phyloP scores from a whole-genome alignment of 371 early-diverging fungal species.

The Mucor saturninus region DNA sequence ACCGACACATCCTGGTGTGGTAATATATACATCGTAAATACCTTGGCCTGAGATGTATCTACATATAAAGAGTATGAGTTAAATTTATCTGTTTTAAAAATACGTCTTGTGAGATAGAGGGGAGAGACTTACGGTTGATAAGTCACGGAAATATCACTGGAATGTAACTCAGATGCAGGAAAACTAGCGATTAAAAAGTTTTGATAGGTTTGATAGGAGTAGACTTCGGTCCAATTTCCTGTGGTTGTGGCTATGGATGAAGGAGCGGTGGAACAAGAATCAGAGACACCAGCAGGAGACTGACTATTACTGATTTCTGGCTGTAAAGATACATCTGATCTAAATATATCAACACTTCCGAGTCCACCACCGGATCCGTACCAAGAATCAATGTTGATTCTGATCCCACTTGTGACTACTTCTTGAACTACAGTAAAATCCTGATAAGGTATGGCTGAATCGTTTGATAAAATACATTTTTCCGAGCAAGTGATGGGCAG shows the following conservation, averaged over 20 bases:
- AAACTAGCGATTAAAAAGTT: constrained; percentile 42
- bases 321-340: constrained; percentile 59
- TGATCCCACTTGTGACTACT: constrained; percentile 48
- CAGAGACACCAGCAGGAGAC: neutral
- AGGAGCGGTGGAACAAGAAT: neutral
- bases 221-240: constrained; percentile 42
- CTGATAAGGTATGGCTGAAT: constrained; percentile 54
- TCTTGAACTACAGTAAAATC: constrained; percentile 63
- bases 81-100: neutral
- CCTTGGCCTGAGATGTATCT: constrained; percentile 63
- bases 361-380: constrained; percentile 80
- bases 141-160: constrained; percentile 48
- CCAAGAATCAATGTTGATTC: constrained; percentile 72
- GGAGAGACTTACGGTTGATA: constrained; percentile 43
- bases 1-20: constrained; percentile 72
- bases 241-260: constrained; percentile 29
- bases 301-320: constrained; percentile 25
- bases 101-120: constrained; percentile 20
- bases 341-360: constrained; percentile 67
- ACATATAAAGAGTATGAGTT: neutral
- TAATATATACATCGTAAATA: constrained; percentile 64
- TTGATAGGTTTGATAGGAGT: constrained; percentile 46
- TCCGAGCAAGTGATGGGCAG: constrained; percentile 57
- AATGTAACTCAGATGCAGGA: constrained; percentile 39
- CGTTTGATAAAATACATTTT: constrained; percentile 61